These are phyloP conservation scores for Phytopythium kandeliae DNA, from an alignment of 352 stramenopile genomes.

Conservation along the genomic window DNA sequence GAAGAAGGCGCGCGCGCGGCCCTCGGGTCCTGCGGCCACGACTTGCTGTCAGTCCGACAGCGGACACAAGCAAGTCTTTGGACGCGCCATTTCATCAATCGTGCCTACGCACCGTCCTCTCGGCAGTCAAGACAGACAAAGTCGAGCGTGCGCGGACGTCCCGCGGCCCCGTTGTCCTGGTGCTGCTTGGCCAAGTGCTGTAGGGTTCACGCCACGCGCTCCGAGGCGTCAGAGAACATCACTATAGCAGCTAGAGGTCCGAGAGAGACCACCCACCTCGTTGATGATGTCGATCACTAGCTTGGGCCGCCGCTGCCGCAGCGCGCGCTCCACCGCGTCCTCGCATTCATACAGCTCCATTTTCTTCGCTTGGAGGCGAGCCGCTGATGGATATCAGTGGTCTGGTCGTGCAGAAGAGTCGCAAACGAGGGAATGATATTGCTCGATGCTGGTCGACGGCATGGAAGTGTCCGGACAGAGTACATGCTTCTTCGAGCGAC, in stretches of 20 bases:
- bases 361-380: too few relatives aligned
- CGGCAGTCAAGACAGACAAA: constrained; percentile 79
- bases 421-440: too few relatives aligned
- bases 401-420: too few relatives aligned
- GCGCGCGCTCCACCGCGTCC: constrained; percentile 65
- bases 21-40: constrained; percentile 49
- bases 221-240: not conserved
- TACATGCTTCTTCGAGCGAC: constrained; percentile 7
- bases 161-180: constrained; percentile 14
- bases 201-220: not conserved
- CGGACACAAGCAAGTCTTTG: too few relatives aligned
- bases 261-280: constrained; percentile 22
- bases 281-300: constrained; percentile 76
- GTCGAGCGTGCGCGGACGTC: constrained; percentile 25
- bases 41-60: not conserved
- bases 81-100: not conserved
- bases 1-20: constrained; percentile 76
- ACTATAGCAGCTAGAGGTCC: not conserved
- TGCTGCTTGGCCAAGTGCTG: constrained; percentile 49
- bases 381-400: too few relatives aligned
- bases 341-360: constrained; percentile 83
- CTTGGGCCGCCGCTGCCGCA: constrained; percentile 60
- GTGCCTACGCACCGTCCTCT: constrained; percentile 33
- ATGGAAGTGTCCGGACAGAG: too few relatives aligned
- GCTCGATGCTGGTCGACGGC: too few relatives aligned